Evolutionary conservation across 2,329 filamentous ascomycete species (phyloP).

Genomic region (Diaporthe sp.): DNA sequence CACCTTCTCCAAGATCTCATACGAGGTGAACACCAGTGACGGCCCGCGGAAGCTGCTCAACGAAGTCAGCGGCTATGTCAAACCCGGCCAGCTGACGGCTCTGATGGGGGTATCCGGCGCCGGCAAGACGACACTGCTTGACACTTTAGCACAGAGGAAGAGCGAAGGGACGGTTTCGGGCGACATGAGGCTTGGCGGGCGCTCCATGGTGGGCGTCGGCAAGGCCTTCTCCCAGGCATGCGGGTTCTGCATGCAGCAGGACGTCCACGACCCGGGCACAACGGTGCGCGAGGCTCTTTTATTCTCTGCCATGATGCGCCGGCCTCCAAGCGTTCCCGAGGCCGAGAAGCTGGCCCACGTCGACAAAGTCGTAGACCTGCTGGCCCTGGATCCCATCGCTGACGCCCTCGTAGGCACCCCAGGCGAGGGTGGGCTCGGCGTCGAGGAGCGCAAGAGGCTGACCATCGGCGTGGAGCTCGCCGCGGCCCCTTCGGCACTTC

Average conservation of each 20-base stretch:
- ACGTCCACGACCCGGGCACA: conserved; percentile 74
- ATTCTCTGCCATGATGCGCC: conserved; percentile 75
- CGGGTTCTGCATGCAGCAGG: conserved; percentile 78
- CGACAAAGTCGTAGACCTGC: conserved; percentile 78
- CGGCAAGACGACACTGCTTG: conserved; percentile 87
- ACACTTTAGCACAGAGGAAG: conserved; percentile 83
- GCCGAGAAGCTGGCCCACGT: conserved; percentile 82
- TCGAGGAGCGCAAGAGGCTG: conserved; percentile 64
- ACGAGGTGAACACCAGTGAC: conserved; percentile 72
- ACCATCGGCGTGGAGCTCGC: conserved; percentile 82
- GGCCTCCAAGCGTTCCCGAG: conserved; percentile 67
- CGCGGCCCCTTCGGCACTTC: conserved; percentile 76
- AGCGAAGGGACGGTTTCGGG: conserved; percentile 69
- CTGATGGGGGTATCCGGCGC: conserved; percentile 86
- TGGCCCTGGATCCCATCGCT: conserved; percentile 73
- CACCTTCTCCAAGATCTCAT: conserved; percentile 80
- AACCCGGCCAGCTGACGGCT: conserved; percentile 82
- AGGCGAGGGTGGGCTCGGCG: conserved; percentile 68
- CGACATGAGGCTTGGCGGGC: conserved; percentile 66
- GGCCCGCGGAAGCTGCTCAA: conserved; percentile 79
- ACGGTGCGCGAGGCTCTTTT: conserved; percentile 77
- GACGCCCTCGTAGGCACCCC: conserved; percentile 77
- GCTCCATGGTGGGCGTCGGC: conserved; percentile 72
- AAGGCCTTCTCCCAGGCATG: conserved; percentile 69
- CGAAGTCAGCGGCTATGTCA: conserved; percentile 86